Evolutionary conservation across 1,284 basidiomycete species (phyloP).

Genomic region (Pseudozyma hubeiensis): DNA sequence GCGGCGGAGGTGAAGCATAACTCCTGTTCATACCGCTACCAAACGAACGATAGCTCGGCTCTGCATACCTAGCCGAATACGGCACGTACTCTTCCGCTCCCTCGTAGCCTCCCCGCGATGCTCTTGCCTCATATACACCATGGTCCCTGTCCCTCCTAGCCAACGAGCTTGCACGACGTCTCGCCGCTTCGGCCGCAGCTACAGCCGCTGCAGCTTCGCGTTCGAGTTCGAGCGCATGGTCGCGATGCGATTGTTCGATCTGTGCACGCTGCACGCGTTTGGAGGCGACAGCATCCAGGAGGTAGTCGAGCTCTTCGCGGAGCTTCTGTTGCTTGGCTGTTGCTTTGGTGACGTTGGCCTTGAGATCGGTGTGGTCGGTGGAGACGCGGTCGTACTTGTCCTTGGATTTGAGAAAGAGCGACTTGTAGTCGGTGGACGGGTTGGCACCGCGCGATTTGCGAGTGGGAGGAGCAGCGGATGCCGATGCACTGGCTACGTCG

Average conservation of each 20-base stretch:
- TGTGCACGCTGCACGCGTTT: conserved; percentile 27
- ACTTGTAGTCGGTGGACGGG: conserved; percentile 48
- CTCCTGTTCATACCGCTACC: conserved; percentile 14
- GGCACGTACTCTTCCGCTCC: conserved; percentile 16
- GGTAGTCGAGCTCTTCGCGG: conserved; percentile 49
- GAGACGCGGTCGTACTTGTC: conserved; percentile 55
- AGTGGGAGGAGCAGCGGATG: conserved; percentile 6
- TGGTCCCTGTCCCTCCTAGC: conserved; percentile 11
- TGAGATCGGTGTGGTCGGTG: conserved; percentile 44
- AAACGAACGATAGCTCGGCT: conserved; percentile 25
- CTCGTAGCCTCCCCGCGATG: conserved; percentile 11
- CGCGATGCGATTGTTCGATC: conserved; percentile 32
- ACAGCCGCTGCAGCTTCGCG: conserved; percentile 38
- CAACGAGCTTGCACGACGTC: conserved; percentile 19
- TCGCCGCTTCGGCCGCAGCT: conserved; percentile 33
- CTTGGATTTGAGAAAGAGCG: conserved; percentile 53
- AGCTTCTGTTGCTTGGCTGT: conserved; percentile 46
- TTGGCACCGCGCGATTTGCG: conserved; percentile 45
- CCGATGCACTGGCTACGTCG: conserved; percentile 21
- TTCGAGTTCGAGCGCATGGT: conserved; percentile 35
- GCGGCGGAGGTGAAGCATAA: conserved; percentile 23
- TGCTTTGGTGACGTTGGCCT: conserved; percentile 30
- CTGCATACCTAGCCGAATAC: conserved; percentile 27
- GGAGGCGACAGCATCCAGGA: conserved; percentile 39
- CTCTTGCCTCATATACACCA: conserved; percentile 16